phyloP scores from a whole-genome alignment of 202 grass and related monocot species.

The Cymbopogon flexuosus region DNA sequence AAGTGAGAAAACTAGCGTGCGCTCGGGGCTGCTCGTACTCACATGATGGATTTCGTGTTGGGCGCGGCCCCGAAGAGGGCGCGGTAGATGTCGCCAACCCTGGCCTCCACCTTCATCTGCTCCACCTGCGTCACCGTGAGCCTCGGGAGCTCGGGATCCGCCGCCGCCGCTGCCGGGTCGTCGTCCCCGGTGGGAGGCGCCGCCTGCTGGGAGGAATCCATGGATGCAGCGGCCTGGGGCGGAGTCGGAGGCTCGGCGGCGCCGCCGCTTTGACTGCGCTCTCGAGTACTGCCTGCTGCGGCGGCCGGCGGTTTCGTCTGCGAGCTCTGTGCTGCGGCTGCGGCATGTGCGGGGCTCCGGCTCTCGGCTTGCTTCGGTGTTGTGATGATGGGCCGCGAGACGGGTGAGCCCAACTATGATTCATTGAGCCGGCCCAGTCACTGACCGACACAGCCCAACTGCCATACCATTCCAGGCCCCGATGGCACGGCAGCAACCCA shows the following conservation, averaged over 20 bases:
- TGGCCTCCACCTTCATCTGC: conserved; percentile 69
- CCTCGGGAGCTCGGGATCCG: conserved; percentile 31
- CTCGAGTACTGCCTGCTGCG: background rate
- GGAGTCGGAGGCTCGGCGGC: background rate
- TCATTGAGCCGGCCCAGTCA: background rate
- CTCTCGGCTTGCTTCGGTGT: background rate
- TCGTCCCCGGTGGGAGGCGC: conserved; percentile 5
- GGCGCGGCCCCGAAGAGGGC: conserved; percentile 44
- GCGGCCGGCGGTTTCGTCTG: background rate
- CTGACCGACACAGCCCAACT: background rate
- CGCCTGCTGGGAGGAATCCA: conserved; percentile 37
- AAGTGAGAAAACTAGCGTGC: background rate
- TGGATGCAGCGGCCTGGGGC: conserved; percentile 12
- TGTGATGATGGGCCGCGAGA: background rate
- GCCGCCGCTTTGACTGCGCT: conserved; percentile 10
- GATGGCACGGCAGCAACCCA: background rate
- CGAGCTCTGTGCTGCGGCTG: conserved; percentile 8
- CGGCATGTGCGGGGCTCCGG: background rate
- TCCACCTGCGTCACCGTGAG: conserved; percentile 72
- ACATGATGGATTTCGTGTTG: conserved; percentile 56
- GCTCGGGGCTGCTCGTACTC: background rate
- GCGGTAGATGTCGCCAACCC: conserved; percentile 66
- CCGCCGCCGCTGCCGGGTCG: background rate
- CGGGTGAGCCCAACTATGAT: background rate
- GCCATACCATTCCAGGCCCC: background rate